Base-by-base conservation (phyloP, 306 rosid species). In the Purshia tridentata region DNA sequence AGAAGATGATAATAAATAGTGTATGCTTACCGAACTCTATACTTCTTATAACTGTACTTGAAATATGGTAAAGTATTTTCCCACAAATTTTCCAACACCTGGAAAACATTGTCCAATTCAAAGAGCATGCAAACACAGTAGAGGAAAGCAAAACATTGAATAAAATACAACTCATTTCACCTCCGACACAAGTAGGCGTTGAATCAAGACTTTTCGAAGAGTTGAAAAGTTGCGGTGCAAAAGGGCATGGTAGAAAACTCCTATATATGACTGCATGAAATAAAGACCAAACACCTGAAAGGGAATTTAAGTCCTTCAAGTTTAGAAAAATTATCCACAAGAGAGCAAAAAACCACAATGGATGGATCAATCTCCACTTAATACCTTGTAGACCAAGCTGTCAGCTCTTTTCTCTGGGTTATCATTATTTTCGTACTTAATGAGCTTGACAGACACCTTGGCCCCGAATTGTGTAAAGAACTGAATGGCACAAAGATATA, bases 341-440 rank as follows among this genome's bases (percentile, higher is more conserved):
- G 51, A 50, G 60, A 41, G 69, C 15, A 44, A 13, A 52, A 44
- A 45, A 13, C 45, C 48, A 42, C 13, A 59, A 9, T 22, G 8
- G 50, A 78, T 42, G 22, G 51, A 65, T 53, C 35, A 59, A 9
- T 51, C 74, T 48, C 59, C 60, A 18, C 70, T 68, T 20, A 39
- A 73, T 85, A 94, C 99, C 98, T 94, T 94, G 87, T 94, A 94
- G 73, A 94, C 90, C 85, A 94, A 87, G 91, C 97, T 94, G 78
- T 94, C 99, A 40, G 99, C 91, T 39, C 84, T 84, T 72, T 88
- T 94, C 81, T 94, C 99, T 45, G 83, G 80, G 80, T 76, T 90
- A 76, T 91, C 96, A 47, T 91, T 87, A 83, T 94, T 88, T 86
- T 94, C 99, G 54, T 75, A 16, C 80, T 80, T 87, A 77, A 94